Conservation (phyloP, 306 rosid genomes). For the Dalbergia oliveri region DNA sequence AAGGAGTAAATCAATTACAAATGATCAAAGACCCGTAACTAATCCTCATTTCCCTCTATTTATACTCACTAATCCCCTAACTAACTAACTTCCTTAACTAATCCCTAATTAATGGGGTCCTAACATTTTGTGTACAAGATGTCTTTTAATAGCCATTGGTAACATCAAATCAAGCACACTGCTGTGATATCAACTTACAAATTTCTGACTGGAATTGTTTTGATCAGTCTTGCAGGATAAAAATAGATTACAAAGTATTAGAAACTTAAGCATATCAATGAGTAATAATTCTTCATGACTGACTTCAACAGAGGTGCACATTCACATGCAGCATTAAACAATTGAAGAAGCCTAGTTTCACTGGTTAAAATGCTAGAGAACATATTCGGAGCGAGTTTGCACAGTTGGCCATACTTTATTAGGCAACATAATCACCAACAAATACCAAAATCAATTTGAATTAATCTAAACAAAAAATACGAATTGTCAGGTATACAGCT, state of each 20-base stretch:
- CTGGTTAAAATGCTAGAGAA: not conserved
- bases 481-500: slow-evolving; percentile 12
- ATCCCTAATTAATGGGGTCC: too few relatives aligned
- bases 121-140: not conserved
- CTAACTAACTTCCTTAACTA: too few relatives aligned
- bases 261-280: not conserved
- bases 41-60: too few relatives aligned
- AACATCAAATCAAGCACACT: slow-evolving; percentile 3
- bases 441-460: slow-evolving; percentile 16
- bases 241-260: not conserved
- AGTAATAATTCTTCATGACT: slow-evolving; percentile 7
- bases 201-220: not conserved
- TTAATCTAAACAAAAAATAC: slow-evolving; percentile 7
- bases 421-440: slow-evolving; percentile 26
- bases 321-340: slow-evolving; percentile 20
- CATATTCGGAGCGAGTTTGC: slow-evolving; percentile 13
- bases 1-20: not conserved
- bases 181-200: not conserved
- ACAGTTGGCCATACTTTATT: slow-evolving; percentile 18
- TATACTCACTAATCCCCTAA: too few relatives aligned
- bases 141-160: not conserved
- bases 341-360: not conserved
- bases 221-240: not conserved
- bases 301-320: slow-evolving; percentile 24
- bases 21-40: too few relatives aligned